Percentiles rank a stretch among this genome's conserved stretches.
Evolutionary conservation across 345 rosid species (phyloP).

Genomic region (Capsella bursapastoris): DNA sequence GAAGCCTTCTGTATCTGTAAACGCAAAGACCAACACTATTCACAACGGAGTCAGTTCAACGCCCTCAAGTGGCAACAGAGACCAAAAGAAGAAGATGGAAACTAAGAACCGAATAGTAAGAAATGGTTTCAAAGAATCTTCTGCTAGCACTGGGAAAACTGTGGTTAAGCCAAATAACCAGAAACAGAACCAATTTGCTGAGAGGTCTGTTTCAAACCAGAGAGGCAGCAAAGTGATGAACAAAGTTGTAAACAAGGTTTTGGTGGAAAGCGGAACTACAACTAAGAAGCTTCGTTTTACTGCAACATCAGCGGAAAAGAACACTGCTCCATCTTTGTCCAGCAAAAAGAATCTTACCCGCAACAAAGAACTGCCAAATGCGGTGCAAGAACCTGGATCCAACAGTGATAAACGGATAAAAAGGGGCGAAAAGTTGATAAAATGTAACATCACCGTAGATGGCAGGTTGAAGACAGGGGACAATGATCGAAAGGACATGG

Average conservation of each 20-base stretch:
- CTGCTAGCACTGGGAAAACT: slow-evolving; percentile 44
- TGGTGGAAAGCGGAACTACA: slow-evolving; percentile 42
- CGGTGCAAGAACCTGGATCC: slow-evolving; percentile 41
- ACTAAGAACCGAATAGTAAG: slow-evolving; percentile 41
- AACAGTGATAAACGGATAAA: slow-evolving; percentile 44
- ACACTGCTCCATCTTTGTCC: slow-evolving; percentile 39
- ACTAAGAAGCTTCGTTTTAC: slow-evolving; percentile 47
- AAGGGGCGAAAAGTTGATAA: slow-evolving; percentile 48
- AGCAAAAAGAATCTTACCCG: slow-evolving; percentile 49
- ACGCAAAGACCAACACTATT: slow-evolving; percentile 50
- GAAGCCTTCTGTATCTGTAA: slow-evolving; percentile 47
- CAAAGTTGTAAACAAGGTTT: slow-evolving; percentile 49
- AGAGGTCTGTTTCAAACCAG: slow-evolving; percentile 48
- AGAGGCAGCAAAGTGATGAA: slow-evolving; percentile 45
- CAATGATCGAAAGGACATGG: slow-evolving; percentile 54
- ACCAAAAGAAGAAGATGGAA: slow-evolving; percentile 50
- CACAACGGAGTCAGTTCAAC: slow-evolving; percentile 52
- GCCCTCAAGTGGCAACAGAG: slow-evolving; percentile 35
- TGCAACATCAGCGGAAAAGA: slow-evolving; percentile 42
- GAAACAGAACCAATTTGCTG: slow-evolving; percentile 60
- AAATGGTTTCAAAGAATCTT: slow-evolving; percentile 47
- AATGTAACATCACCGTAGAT: slow-evolving; percentile 50
- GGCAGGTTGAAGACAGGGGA: slow-evolving; percentile 36
- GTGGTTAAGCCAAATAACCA: slow-evolving; percentile 68
- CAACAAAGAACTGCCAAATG: slow-evolving; percentile 48